phyloP scores from a whole-genome alignment of 345 rosid species.

The Erucastrum elatum region DNA sequence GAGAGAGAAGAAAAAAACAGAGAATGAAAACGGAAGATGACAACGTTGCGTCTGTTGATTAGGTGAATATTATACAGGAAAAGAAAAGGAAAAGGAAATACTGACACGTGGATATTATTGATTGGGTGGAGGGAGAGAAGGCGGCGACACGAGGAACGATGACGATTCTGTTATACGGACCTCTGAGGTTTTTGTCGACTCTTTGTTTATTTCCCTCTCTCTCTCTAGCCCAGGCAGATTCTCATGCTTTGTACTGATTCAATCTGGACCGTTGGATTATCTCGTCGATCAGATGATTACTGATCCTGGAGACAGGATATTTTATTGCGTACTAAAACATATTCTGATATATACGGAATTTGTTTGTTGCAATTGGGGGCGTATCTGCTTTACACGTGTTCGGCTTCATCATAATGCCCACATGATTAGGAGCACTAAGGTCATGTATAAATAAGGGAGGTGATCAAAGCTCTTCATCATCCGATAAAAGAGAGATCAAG shows the following conservation, averaged over 20 bases:
- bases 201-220: slow-evolving; percentile 24
- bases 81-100: neutral
- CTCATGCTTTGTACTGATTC: slow-evolving; percentile 24
- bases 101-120: slow-evolving; percentile 33
- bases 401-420: neutral
- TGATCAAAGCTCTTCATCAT: too few relatives aligned
- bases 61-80: neutral
- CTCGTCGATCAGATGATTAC: neutral
- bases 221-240: slow-evolving; percentile 17
- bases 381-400: slow-evolving; percentile 3
- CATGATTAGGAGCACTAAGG: too few relatives aligned
- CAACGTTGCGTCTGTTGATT: neutral
- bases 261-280: slow-evolving; percentile 29
- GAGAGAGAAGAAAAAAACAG: neutral
- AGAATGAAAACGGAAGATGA: neutral
- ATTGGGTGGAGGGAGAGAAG: slow-evolving; percentile 3
- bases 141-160: slow-evolving; percentile 46
- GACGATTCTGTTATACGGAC: slow-evolving; percentile 34
- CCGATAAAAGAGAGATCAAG: too few relatives aligned
- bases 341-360: slow-evolving; percentile 29
- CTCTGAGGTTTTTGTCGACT: slow-evolving; percentile 32
- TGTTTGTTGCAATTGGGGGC: neutral
- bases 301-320: neutral
- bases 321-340: slow-evolving; percentile 31
- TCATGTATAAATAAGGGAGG: too few relatives aligned